Conservation (phyloP, 129 eudicot species). For the Oenanthe sinensis region DNA sequence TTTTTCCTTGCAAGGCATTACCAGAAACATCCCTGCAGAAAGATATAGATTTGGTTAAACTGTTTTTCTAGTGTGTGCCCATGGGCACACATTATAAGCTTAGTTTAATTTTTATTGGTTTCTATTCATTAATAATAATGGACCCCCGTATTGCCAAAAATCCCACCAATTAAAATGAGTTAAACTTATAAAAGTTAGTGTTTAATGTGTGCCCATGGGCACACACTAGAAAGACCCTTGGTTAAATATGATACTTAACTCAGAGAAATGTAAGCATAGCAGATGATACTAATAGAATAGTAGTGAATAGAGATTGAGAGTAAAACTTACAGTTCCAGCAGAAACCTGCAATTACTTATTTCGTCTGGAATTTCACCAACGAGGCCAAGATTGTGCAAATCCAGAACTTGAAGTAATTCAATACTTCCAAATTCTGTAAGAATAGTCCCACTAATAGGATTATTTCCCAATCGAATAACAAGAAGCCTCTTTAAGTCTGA, state of each 20-base stretch:
- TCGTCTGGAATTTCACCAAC: conserved; percentile 60
- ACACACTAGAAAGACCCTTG: too few relatives aligned
- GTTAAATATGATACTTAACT: conserved; percentile 7
- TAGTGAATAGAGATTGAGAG: conserved; percentile 6
- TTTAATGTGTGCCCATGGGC: too few relatives aligned
- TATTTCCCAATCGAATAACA: conserved; percentile 59
- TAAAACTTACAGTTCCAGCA: conserved; percentile 82
- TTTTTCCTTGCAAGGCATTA: conserved; percentile 57
- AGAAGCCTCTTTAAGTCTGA: conserved; percentile 43
- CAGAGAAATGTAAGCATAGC: background rate
- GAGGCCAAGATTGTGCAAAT: conserved; percentile 64
- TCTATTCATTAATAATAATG: too few relatives aligned
- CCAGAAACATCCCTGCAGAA: conserved; percentile 76
- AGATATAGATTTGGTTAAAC: background rate
- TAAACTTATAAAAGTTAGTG: too few relatives aligned
- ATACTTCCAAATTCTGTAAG: conserved; percentile 65
- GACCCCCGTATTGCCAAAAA: too few relatives aligned
- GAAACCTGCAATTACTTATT: conserved; percentile 68
- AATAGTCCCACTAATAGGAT: conserved; percentile 53
- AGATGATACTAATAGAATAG: conserved; percentile 4
- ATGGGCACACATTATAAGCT: too few relatives aligned
- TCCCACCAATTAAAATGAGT: too few relatives aligned
- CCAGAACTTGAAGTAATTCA: conserved; percentile 76
- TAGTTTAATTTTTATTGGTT: too few relatives aligned
- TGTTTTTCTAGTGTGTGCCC: too few relatives aligned